Base-by-base conservation (phyloP, 805 yeast genomes). In the Grigorovia yakushimaensis region DNA sequence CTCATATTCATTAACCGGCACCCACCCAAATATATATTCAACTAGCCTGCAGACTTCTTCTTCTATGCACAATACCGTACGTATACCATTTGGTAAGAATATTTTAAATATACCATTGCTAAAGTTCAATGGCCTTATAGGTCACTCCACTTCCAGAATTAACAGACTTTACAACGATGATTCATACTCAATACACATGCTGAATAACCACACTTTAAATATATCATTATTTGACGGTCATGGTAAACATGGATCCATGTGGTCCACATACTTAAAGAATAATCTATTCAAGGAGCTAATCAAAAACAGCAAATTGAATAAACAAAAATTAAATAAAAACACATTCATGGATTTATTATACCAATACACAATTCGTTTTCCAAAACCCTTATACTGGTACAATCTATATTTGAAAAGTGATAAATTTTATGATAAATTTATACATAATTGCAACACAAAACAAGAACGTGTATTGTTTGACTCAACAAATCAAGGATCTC, bases 151-250 rank as follows among this genome's bases (percentile, higher is more conserved):
- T 0, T 79, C 84, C 42, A 72, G 98, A 45, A 84, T 86, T 49
- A 87, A 81, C 60, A 71, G 98, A 49, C 54, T 74, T 36, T 75
- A 76, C 57, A 93, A 91, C 64, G 98, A 91, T 64, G 98, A 91
- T 66, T 70, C 78, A 41, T 84, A 77, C 64, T 76, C 78, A 45
- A 86, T 88, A 19, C 77, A 77, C 23, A 77, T 86, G 45, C 57
- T 87, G 37, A 57, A 22, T 45, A 62, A 30, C 51, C 51, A 64
- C 1, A 79, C 81, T 18, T 84, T 91, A 67, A 79, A 78, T 54
- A 81, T 86, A 57, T 78, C 79, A 42, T 74, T 93, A 1, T 88
- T 85, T 64, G 98, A 93, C 66, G 98, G 98, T 9, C 98, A 93
- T 66, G 98, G 98, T 7, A 95, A 96, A 20, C 73, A 72, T 21